Evolutionary conservation across 2,329 filamentous ascomycete genomes (phyloP), one percentile per base, ranked within the genome.

Genomic region (Colletotrichum cordylinicola): DNA sequence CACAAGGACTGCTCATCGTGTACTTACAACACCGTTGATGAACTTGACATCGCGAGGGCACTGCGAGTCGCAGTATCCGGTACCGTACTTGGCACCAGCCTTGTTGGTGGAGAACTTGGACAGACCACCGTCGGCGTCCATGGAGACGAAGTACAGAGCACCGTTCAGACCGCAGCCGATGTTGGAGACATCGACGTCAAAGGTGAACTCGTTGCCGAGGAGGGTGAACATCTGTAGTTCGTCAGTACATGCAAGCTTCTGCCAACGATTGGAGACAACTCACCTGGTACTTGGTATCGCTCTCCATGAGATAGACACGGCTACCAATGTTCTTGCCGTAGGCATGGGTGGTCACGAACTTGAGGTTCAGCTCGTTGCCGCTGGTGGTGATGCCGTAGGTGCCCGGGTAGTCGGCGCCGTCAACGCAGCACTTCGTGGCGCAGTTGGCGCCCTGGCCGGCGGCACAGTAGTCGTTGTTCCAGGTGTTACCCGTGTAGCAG

Each of bases 141-240:
- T 91, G 81, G 88, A 86, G 61, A 91, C 88, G 71, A 92, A 90
- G 86, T 95, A 94, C 62, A 95, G 85, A 61, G 93, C 93, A 70
- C 93, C 93, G 84, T 95, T 95, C 75, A 95, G 85, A 76, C 93
- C 93, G 80, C 93, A 95, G 75, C 90, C 90, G 24, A 94, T 86
- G 79, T 90, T 89, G 55, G 92, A 94, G 60, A 94, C 90, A 81
- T 95, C 93, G 31, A 94, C 93, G 71, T 94, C 93, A 77, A 95
- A 94, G 70, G 92, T 93, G 85, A 95, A 92, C 83, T 95, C 93
- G 81, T 93, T 89, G 84, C 91, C 91, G 70, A 92, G 87, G 74
- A 94, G 87, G 75, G 91, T 88, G 85, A 94, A 92, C 81, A 90
- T 88, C 85, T 94, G 85, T 8, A 9, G 2, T 12, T 7, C 2